These are phyloP conservation scores for Melaleuca alternifolia DNA, from an alignment of 345 rosid species.

Conservation along the genomic window DNA sequence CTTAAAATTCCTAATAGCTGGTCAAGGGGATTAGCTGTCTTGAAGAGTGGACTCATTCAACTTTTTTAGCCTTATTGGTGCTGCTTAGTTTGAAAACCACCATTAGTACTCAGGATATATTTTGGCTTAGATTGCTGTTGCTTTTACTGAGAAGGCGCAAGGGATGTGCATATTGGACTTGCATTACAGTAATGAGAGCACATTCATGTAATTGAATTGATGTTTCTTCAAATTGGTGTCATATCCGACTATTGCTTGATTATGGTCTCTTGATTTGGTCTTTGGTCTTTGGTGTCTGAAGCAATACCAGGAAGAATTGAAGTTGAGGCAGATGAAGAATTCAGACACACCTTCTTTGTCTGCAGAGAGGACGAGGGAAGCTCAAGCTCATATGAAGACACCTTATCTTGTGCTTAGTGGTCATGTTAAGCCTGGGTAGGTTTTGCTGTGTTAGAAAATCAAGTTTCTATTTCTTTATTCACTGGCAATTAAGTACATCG, in stretches of 20 bases:
- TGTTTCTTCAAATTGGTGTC: neutral
- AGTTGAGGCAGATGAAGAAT: conserved; percentile 95
- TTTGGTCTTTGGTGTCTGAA: conserved; percentile 16
- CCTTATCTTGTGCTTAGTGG: conserved; percentile 98
- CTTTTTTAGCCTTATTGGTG: neutral
- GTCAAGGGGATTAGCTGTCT: neutral
- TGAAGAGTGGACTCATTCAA: neutral
- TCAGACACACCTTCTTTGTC: conserved; percentile 91
- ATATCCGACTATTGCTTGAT: neutral
- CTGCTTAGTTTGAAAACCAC: neutral
- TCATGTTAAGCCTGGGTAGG: conserved; percentile 92
- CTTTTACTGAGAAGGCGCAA: neutral
- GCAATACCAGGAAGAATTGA: conserved; percentile 85
- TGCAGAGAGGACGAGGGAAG: conserved; percentile 91
- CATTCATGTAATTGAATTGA: neutral
- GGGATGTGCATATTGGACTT: neutral
- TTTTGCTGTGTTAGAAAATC: neutral
- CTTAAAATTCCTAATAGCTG: neutral
- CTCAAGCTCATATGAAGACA: conserved; percentile 75
- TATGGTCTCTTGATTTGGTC: neutral
- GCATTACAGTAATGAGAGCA: neutral
- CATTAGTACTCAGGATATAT: neutral
- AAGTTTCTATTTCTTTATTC: neutral
- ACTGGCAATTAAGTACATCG: neutral
- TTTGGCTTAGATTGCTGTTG: neutral